These are phyloP conservation scores for Saccharomycopsis fibuligera DNA, from an alignment of 805 yeast species.

Conservation along the genomic window DNA sequence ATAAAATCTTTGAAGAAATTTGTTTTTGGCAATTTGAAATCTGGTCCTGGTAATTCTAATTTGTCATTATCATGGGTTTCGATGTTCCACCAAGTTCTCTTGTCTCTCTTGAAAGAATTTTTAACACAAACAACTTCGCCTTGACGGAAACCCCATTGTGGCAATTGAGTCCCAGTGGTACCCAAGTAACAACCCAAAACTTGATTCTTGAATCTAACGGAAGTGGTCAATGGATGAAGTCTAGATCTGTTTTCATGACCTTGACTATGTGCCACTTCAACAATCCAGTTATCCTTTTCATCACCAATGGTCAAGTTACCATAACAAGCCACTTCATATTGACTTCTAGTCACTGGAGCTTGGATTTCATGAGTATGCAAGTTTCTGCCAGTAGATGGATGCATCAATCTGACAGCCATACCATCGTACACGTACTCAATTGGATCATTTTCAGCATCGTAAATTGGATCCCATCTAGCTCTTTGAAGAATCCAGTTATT, in stretches of 20 bases:
- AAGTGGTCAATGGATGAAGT: conserved; percentile 77
- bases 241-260: conserved; percentile 45
- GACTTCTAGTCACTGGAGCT: conserved; percentile 52
- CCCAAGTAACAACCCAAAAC: conserved; percentile 77
- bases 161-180: conserved; percentile 74
- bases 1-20: conserved; percentile 71
- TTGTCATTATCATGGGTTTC: conserved; percentile 59
- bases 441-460: conserved; percentile 26
- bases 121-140: conserved; percentile 86
- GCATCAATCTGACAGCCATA: conserved; percentile 54
- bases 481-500: conserved; percentile 62
- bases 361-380: conserved; percentile 65
- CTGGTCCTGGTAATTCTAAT: conserved; percentile 54
- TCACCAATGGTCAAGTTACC: conserved; percentile 65
- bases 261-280: conserved; percentile 60
- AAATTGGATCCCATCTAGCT: conserved; percentile 33
- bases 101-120: conserved; percentile 63
- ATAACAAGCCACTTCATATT: conserved; percentile 66
- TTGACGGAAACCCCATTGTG: conserved; percentile 97
- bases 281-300: conserved; percentile 67
- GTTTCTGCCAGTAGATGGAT: conserved; percentile 55
- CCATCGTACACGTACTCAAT: conserved; percentile 44
- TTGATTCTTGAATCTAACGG: conserved; percentile 67
- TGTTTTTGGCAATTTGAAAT: conserved; percentile 65
- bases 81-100: conserved; percentile 85